Conservation (phyloP, 805 yeast species). For the Cyberlindnera mrakii region DNA sequence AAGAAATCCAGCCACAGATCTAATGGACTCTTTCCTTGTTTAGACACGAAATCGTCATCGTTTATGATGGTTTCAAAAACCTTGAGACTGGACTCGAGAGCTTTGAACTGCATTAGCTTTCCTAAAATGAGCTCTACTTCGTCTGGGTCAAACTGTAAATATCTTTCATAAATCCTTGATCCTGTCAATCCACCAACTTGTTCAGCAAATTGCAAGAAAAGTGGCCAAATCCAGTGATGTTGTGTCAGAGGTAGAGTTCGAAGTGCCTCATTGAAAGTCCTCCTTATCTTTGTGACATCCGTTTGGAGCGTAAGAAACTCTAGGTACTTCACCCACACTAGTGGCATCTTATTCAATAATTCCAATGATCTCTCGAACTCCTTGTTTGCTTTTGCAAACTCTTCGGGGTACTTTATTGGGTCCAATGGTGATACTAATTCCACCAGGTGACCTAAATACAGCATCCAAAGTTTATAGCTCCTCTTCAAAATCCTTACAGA, state of each 20-base stretch:
- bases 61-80: constrained; percentile 30
- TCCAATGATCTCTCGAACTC: constrained; percentile 44
- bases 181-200: constrained; percentile 33
- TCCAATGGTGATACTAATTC: constrained; percentile 24
- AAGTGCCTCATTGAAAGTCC: constrained; percentile 44
- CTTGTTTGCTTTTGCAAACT: constrained; percentile 31
- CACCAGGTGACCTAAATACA: constrained; percentile 38
- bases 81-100: constrained; percentile 23
- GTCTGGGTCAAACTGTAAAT: constrained; percentile 24
- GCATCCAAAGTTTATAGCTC: constrained; percentile 50
- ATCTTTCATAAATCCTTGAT: constrained; percentile 25
- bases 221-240: constrained; percentile 50
- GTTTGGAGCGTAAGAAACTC: constrained; percentile 32
- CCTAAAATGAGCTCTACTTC: constrained; percentile 28
- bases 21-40: constrained; percentile 36
- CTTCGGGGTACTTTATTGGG: constrained; percentile 25
- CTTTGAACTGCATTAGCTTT: constrained; percentile 29
- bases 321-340: constrained; percentile 48
- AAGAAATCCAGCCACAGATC: constrained; percentile 43
- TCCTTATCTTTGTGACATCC: constrained; percentile 34
- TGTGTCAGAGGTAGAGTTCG: constrained; percentile 42
- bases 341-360: constrained; percentile 37
- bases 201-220: constrained; percentile 45
- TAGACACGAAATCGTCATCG: constrained; percentile 29
- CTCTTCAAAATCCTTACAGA: constrained; percentile 39